Base-by-base conservation (phyloP, 202 grass and related monocot genomes). In the Zoysia matrella region DNA sequence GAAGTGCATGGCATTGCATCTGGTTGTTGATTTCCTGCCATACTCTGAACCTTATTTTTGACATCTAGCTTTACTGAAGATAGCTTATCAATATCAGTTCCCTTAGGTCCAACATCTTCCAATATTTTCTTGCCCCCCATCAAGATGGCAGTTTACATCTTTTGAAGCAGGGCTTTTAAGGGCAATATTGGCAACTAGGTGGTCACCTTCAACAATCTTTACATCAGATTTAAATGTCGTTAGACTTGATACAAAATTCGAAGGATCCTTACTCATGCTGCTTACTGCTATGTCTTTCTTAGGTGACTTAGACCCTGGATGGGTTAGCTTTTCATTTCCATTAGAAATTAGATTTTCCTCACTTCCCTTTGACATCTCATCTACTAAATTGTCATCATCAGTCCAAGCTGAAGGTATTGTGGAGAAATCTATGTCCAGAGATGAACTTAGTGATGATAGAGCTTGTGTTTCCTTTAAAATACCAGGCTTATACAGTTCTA, bases 391-490 rank as follows among this genome's bases (percentile, higher is more conserved):
- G 69, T 85, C 82, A 71, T 93, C 90, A 16, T 94, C 92, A 63
- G 93, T 91, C 95, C 92, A 98, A 69, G 95, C 86, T 57, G 96
- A 93, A 71, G 84, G 90, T 83, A 87, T 86, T 54, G 22, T 30
- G 22, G 22, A 30, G 22, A 30, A 30, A 30, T 30, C 22, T 30
- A 30, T 30, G 22, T 30, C 22, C 22, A 30, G 22, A 30, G 22
- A 30, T 30, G 22, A 30, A 30, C 22, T 30, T 30, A 30, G 22
- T 30, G 22, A 30, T 30, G 22, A 30, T 30, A 30, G 22, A 30
- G 22, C 22, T 30, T 30, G 22, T 30, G 22, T 30, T 30, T 30
- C 22, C 22, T 30, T 30, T 30, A 30, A 30, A 30, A 30, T 30
- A 30, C 22, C 22, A 30, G 22, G 22, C 22, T 30, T 30, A 30